Conservation (phyloP, 495 filamentous ascomycete genomes). For the Xylaria grammica region DNA sequence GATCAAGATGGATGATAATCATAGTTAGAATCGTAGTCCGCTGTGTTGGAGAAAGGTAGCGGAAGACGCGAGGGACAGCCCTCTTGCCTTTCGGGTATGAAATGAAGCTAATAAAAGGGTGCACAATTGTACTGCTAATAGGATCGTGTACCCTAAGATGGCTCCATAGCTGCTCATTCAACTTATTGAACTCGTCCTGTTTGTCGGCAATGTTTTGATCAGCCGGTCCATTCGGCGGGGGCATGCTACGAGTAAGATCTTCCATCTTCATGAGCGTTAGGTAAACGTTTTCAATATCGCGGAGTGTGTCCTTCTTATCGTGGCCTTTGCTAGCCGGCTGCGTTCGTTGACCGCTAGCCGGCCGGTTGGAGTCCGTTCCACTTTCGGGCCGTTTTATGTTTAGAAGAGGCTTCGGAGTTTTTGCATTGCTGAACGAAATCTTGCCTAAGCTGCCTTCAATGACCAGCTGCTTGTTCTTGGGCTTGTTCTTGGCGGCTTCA, state of each 20-base stretch:
- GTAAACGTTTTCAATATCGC: slow-evolving; percentile 87
- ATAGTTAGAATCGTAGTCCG: slow-evolving; percentile 93
- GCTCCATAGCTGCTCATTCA: slow-evolving; percentile 84
- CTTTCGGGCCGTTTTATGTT: slow-evolving; percentile 92
- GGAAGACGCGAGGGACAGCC: slow-evolving; percentile 90
- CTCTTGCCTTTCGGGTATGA: slow-evolving; percentile 97
- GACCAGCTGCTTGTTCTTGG: slow-evolving; percentile 97
- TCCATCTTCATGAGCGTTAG: slow-evolving; percentile 88
- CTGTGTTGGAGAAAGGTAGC: slow-evolving; percentile 88
- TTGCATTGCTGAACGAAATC: slow-evolving; percentile 98
- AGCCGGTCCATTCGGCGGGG: slow-evolving; percentile 65
- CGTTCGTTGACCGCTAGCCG: slow-evolving; percentile 55
- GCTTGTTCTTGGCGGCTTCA: slow-evolving; percentile 93
- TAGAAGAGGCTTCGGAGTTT: slow-evolving; percentile 90
- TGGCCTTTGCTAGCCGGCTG: slow-evolving; percentile 53
- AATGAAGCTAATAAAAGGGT: slow-evolving; percentile 96
- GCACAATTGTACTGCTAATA: slow-evolving; percentile 73
- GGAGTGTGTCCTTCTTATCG: slow-evolving; percentile 81
- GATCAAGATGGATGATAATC: slow-evolving; percentile 92
- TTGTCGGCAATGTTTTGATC: slow-evolving; percentile 66
- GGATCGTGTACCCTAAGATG: slow-evolving; percentile 89
- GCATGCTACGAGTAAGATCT: slow-evolving; percentile 89
- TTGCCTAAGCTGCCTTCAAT: slow-evolving; percentile 98
- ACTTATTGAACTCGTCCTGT: slow-evolving; percentile 74
- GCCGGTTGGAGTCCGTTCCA: slow-evolving; percentile 54